A percentile compares a stretch with the other conserved stretches of the same genome.
phyloP scores from a whole-genome alignment of 257 asterid genomes.

The Cordia subcordata region DNA sequence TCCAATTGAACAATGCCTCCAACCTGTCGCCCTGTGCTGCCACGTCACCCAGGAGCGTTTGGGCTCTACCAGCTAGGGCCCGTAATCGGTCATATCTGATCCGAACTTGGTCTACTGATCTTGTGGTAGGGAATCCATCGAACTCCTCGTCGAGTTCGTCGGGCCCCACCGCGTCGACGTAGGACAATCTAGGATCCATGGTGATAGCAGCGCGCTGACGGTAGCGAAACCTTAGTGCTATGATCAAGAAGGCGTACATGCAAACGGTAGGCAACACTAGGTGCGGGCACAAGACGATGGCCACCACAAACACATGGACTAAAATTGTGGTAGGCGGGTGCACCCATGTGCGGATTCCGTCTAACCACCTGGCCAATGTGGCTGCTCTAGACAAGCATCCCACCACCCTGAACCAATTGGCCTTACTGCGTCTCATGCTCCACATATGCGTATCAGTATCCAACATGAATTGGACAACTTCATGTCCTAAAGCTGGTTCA shows the following conservation, averaged over 20 bases:
- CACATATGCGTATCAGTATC: constrained; percentile 80
- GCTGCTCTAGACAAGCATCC: constrained; percentile 77
- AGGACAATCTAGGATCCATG: constrained; percentile 59
- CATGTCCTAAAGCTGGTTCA: constrained; percentile 79
- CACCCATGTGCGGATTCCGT: constrained; percentile 58
- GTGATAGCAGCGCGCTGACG: constrained; percentile 50
- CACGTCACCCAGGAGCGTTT: constrained; percentile 69
- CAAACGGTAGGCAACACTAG: constrained; percentile 56
- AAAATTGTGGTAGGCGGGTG: constrained; percentile 68
- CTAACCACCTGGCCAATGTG: constrained; percentile 57
- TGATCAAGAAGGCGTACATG: constrained; percentile 68
- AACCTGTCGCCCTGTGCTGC: constrained; percentile 90
- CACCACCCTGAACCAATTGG: constrained; percentile 80
- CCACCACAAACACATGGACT: constrained; percentile 56
- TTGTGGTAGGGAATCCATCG: constrained; percentile 64
- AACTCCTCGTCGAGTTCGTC: constrained; percentile 89
- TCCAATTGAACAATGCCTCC: constrained; percentile 89
- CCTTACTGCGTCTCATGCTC: constrained; percentile 96
- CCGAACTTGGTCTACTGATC: constrained; percentile 53
- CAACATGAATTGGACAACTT: constrained; percentile 84
- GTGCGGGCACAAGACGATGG: constrained; percentile 71
- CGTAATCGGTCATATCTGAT: constrained; percentile 67
- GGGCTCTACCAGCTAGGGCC: constrained; percentile 83
- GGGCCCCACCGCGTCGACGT: constrained; percentile 54
- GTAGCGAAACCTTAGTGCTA: constrained; percentile 46